Conservation (phyloP, 768 basidiomycete genomes). For the Tylopilus cervinicoccineus region DNA sequence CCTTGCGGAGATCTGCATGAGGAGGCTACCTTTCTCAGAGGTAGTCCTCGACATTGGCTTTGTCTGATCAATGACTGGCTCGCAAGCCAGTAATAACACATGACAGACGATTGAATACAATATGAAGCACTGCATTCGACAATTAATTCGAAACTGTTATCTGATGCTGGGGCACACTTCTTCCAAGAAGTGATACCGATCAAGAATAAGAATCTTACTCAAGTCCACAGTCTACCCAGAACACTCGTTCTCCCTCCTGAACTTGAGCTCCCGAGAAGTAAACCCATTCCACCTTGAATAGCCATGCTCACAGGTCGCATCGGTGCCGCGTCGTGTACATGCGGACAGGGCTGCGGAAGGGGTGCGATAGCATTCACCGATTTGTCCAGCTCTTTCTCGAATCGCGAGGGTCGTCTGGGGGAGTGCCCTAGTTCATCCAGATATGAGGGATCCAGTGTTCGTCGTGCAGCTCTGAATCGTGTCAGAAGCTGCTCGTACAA, state of each 20-base stretch:
- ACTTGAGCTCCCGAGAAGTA: conserved; percentile 45
- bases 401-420: conserved; percentile 64
- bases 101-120: too few relatives aligned
- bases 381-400: conserved; percentile 68
- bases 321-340: conserved; percentile 72
- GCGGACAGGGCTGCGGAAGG: conserved; percentile 73
- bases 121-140: too few relatives aligned
- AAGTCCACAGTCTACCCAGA: conserved; percentile 57
- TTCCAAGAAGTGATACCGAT: too few relatives aligned
- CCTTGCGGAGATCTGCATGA: too few relatives aligned
- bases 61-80: too few relatives aligned
- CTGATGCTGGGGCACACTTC: too few relatives aligned
- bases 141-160: too few relatives aligned
- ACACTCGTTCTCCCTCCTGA: conserved; percentile 45
- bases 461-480: conserved; percentile 56
- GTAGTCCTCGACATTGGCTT: too few relatives aligned
- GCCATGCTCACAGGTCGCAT: conserved; percentile 74
- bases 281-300: conserved; percentile 67
- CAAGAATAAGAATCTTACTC: neutral
- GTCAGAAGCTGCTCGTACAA: conserved; percentile 68
- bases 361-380: conserved; percentile 41
- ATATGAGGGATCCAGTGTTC: conserved; percentile 45
- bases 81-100: too few relatives aligned
- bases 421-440: conserved; percentile 45
- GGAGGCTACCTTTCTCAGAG: too few relatives aligned